These are phyloP conservation scores for Yamadazyma membranifaciens DNA, from an alignment of 1,139 yeast genomes.

Conservation along the genomic window DNA sequence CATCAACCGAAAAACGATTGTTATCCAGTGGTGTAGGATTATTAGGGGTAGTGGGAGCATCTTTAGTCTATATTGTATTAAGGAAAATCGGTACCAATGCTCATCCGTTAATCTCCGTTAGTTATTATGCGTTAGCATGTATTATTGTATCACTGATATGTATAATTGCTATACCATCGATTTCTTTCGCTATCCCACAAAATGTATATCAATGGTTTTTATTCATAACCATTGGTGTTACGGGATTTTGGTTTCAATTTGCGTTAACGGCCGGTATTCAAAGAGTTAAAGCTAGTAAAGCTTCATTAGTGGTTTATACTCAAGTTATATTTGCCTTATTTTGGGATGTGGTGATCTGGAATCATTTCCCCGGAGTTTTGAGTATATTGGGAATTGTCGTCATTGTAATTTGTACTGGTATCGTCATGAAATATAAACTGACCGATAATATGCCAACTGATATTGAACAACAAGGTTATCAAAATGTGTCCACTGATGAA, in stretches of 20 bases:
- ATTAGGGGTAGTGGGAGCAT: constrained; percentile 69
- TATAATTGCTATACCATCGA: constrained; percentile 55
- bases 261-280: constrained; percentile 81
- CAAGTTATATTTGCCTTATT: constrained; percentile 77
- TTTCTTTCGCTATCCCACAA: constrained; percentile 60
- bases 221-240: constrained; percentile 60
- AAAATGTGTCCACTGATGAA: constrained; percentile 15
- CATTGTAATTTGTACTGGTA: constrained; percentile 64
- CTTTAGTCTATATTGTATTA: constrained; percentile 67
- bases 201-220: constrained; percentile 62
- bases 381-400: constrained; percentile 68
- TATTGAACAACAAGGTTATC: constrained; percentile 9
- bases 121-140: constrained; percentile 68
- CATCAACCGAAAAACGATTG: constrained; percentile 40
- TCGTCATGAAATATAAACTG: constrained; percentile 54
- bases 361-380: constrained; percentile 67
- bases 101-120: constrained; percentile 77
- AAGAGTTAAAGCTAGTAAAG: constrained; percentile 75
- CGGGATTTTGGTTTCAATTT: constrained; percentile 83
- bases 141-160: constrained; percentile 55
- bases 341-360: constrained; percentile 73
- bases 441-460: constrained; percentile 7
- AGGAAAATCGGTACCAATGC: constrained; percentile 74
- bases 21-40: constrained; percentile 66
- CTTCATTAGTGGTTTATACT: constrained; percentile 71